Base-by-base conservation (phyloP, 495 filamentous ascomycete genomes). In the Achaetomiella virescens region DNA sequence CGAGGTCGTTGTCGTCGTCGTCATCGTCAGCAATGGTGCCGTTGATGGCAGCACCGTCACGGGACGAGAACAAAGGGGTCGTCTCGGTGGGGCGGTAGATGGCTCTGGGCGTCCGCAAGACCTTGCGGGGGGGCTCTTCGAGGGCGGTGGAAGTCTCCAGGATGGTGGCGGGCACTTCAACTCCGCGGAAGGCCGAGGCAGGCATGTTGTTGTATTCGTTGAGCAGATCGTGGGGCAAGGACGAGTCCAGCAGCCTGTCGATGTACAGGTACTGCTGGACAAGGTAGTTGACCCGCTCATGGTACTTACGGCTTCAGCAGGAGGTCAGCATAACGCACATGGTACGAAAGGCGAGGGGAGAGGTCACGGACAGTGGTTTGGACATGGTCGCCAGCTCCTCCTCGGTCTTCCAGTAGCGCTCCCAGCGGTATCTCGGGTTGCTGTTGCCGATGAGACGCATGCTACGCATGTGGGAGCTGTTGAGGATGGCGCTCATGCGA, bases 191-290 rank as follows among this genome's bases (percentile, higher is more conserved):
- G 47, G 65, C 71, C 17, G 68, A 75, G 8, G 63, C 66, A 25
- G 72, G 63, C 54, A 81, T 71, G 43, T 81, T 65, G 51, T 81
- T 80, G 69, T 97, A 97, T 62, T 95, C 91, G 61, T 93, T 88
- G 48, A 97, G 82, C 15, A 97, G 74, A 63, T 87, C 82, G 57
- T 90, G 89, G 0, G 91, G 90, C 6, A 95, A 74, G 7, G 90
- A 91, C 12, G 89, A 95, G 69, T 95, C 90, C 33, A 97, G 79
- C 18, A 97, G 72, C n/a, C 86, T 80, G 69, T 97, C 91, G 59
- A 96, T 95, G 63, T 92, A 96, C 45, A 89, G 77, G 66, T 96
- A 97, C 61, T 90, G 87, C 54, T 90, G 86, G 48, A 97, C 81
- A 10, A 97, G 71, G 50, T 77, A 78, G 66, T 97, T 97, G 62